Conservation (phyloP, 805 yeast genomes). For the Zygotorulaspora danielsina region DNA sequence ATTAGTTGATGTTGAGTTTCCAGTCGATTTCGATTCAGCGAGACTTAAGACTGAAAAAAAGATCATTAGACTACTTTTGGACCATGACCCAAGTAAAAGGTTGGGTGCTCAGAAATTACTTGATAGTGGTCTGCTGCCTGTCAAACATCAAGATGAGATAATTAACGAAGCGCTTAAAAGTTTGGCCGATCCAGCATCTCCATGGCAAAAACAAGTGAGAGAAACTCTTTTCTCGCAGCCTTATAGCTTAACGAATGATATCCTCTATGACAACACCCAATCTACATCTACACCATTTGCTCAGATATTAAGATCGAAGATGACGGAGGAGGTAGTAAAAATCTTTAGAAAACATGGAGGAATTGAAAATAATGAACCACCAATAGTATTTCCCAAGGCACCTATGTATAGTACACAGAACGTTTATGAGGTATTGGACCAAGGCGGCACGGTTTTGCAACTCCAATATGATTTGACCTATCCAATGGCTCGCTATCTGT, state of each 20-base stretch:
- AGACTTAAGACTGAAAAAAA: conserved; percentile 56
- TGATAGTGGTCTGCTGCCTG: conserved; percentile 79
- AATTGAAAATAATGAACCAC: conserved; percentile 60
- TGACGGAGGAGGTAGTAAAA: conserved; percentile 54
- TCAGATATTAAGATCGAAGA: conserved; percentile 53
- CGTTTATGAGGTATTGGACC: conserved; percentile 77
- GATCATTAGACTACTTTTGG: conserved; percentile 61
- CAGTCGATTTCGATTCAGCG: conserved; percentile 55
- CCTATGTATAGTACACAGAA: conserved; percentile 62
- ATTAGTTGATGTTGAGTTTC: conserved; percentile 57
- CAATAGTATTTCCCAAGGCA: conserved; percentile 75
- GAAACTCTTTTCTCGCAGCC: conserved; percentile 82
- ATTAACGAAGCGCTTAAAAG: conserved; percentile 84
- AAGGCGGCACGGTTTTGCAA: conserved; percentile 82
- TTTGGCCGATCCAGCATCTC: conserved; percentile 83
- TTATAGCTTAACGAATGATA: conserved; percentile 76
- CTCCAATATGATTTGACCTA: conserved; percentile 84
- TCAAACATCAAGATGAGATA: conserved; percentile 83
- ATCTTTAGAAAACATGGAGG: conserved; percentile 85
- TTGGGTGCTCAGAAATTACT: conserved; percentile 77
- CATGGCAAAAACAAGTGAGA: conserved; percentile 91
- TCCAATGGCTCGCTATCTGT: conserved; percentile 82
- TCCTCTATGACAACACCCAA: conserved; percentile 61
- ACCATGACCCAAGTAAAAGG: conserved; percentile 72
- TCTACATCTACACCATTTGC: conserved; percentile 39